Base-by-base conservation (phyloP, 139 green algal genomes). In the Chlamydomonas sphaeroides region DNA sequence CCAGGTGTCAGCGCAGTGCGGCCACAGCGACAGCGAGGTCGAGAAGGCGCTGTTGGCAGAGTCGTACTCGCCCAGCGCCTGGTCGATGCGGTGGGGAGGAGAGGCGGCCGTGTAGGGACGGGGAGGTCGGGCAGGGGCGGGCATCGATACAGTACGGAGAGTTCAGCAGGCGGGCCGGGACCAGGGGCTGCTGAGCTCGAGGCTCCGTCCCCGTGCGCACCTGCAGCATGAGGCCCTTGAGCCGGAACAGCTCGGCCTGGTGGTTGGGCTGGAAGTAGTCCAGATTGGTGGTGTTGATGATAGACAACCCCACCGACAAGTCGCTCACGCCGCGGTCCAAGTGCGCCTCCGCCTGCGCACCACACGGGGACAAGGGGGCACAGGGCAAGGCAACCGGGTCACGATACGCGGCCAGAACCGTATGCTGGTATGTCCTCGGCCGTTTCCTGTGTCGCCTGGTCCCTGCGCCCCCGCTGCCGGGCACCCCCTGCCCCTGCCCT, bases 201-300 rank as follows among this genome's bases (percentile, higher is more conserved):
- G n/a, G n/a, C n/a, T n/a, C n/a, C n/a, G n/a, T 39, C 66, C 2
- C 59, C 17, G 14, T 1, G 8, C 70, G 2, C 48, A 68, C 68
- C 69, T 79, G 63, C 67, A 87, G 80, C 77, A 91, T 86, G 65
- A 83, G 65, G 35, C 65, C 88, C 77, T 89, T 91, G 66, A 91
- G 84, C 33, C 84, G 49, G 86, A 98, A 98, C 30, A 99, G 92
- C 92, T 99, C 95, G 0, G 96, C 93, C 91, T 99, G 96, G 83
- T 90, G 85, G n/a, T 87, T 84, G 3, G 84, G 63, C 72, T 90
- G 79, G 86, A 99, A 99, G 93, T 99, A 99, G 74, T 99, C 95
- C 59, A 99, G 92, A 85, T 98, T 98, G 53, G 94, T 98, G 36
- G 91, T 94, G 85, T 95, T 96, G 78, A 99, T 91, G 65, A 98